Conservation (phyloP, 2,329 filamentous ascomycete genomes). For the Claviceps maximensis region DNA sequence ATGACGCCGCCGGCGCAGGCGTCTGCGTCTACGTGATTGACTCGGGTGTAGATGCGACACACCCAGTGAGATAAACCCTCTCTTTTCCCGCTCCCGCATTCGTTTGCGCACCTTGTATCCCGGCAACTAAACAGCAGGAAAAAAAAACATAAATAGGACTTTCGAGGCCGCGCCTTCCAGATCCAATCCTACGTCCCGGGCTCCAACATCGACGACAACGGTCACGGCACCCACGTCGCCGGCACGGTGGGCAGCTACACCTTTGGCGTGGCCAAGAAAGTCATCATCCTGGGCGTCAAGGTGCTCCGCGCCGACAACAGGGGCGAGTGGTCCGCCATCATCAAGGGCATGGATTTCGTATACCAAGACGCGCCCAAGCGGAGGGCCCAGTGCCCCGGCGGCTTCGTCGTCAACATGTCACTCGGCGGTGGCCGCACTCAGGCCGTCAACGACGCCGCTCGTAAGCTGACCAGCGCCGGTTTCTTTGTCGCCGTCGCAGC, state of each 20-base stretch:
- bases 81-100: no score
- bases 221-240: conserved; percentile 51
- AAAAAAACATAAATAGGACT: no score
- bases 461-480: conserved; percentile 24
- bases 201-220: conserved; percentile 35
- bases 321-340: conserved; percentile 21
- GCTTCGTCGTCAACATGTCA: conserved; percentile 37
- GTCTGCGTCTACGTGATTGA: conserved; percentile 21
- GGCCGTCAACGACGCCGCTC: conserved; percentile 32
- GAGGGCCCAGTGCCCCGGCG: conserved; percentile 21
- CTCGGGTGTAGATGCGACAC: neutral
- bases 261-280: conserved; percentile 49
- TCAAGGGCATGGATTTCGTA: conserved; percentile 28
- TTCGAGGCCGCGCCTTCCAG: neutral
- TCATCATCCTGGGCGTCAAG: conserved; percentile 43
- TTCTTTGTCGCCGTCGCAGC: conserved; percentile 38
- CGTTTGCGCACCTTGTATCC: no score
- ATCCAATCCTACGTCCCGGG: neutral
- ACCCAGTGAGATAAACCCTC: neutral
- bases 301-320: conserved; percentile 28
- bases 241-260: conserved; percentile 48
- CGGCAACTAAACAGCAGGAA: no score
- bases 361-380: conserved; percentile 15
- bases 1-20: conserved; percentile 20
- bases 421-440: conserved; percentile 30